Conservation (phyloP, 2,329 filamentous ascomycete genomes). For the Trichophyton equinum region DNA sequence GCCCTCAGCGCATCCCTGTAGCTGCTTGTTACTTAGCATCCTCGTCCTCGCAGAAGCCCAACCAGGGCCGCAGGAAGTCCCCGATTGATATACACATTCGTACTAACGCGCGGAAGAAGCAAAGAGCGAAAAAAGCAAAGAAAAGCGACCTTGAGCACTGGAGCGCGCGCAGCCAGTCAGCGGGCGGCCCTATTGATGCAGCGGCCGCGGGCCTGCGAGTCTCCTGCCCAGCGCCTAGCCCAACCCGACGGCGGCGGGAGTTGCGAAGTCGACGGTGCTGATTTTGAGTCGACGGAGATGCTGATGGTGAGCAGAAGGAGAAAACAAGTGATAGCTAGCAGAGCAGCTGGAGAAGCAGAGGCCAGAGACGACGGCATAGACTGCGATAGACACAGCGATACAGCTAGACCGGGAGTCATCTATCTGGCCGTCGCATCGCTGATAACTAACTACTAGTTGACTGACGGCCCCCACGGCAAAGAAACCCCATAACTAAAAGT, state of each 20-base stretch:
- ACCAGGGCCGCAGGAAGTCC: not conserved
- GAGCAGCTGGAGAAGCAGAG: too few relatives aligned
- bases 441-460: not conserved
- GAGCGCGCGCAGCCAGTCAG: not conserved
- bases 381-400: too few relatives aligned
- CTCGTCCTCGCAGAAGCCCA: not conserved
- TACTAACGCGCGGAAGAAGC: conserved; percentile 1
- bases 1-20: not conserved
- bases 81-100: conserved; percentile 4
- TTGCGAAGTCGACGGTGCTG: too few relatives aligned
- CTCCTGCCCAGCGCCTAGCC: not conserved
- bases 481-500: not conserved
- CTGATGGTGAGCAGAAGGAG: too few relatives aligned
- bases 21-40: not conserved
- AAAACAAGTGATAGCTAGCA: too few relatives aligned
- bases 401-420: too few relatives aligned
- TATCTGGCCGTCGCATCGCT: not conserved
- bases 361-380: too few relatives aligned
- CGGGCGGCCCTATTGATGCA: not conserved
- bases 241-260: not conserved
- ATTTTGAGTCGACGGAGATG: too few relatives aligned
- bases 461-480: not conserved
- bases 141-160: not conserved
- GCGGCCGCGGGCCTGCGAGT: not conserved
- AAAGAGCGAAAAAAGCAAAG: not conserved